Base-by-base conservation (phyloP, 2,329 filamentous ascomycete species). In the Helotiales sp. region DNA sequence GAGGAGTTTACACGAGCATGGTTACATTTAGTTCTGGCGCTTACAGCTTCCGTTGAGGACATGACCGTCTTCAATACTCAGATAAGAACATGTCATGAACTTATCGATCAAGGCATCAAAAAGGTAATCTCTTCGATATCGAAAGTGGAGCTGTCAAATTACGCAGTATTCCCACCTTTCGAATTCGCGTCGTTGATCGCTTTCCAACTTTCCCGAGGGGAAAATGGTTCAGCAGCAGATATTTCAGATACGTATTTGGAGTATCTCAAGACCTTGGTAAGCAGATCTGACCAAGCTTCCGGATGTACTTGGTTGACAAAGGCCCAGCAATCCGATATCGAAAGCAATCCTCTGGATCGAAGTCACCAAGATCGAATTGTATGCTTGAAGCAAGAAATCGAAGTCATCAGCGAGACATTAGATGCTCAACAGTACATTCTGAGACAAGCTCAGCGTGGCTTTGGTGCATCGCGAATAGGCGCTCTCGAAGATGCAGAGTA, bases 311-410 rank as follows among this genome's bases (percentile, higher is more conserved):
- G 10, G 11, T n/a, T 37, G 20, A 40, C 20, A 13, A 3, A 8
- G 2, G 2, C 13, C 37, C 61, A 72, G 70, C 67, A 73, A 71
- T 64, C 59, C 34, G 66, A 66, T 6, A 69, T 73, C 20, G 67
- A 71, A 37, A 61, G 64, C 26, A 68, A 70, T 26, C 71, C 72
- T 30, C 52, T 74, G 8, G 69, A 71, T 37, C 64, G 71, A 28
- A 65, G 62, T 20, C 72, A 74, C 45, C 72, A 73, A 65, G 68
- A 71, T 34, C 59, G 62, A 59, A 68, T 74, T 28, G 64, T 65
- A 15, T 69, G 54, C 15, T 49, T 74, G 13, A 70, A 72, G 32
- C 72, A 74, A 61, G 72, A 74, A 43, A 72, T 73, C 30, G 67
- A 68, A 15, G 66, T 72, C 15, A 70, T 73, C 26, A 58, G 47